Evolutionary conservation across 495 filamentous ascomycete species (phyloP), one percentile per base, ranked within the genome.

Genomic region (Daldinia vernicosa): DNA sequence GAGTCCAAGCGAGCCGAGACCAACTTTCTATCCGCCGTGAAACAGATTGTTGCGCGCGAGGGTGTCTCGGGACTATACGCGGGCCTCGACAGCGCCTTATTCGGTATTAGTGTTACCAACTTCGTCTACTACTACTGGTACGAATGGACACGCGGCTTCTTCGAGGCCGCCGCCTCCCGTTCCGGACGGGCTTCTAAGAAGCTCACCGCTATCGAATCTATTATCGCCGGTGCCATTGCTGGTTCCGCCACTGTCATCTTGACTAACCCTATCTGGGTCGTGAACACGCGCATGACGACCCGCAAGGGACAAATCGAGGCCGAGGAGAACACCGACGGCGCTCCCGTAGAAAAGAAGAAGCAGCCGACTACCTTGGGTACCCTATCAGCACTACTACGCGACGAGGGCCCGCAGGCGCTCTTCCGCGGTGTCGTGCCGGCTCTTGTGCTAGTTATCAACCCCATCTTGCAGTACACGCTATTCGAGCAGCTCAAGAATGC

Each of bases 71-170:
- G 96, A 14, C 86, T 99, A 4, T 98, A 95, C 78, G 88, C 94
- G 4, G 94, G 94, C 9, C 85, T 97, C 35, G 90, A 95, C 73
- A 94, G 91, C 24, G 95, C 95, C 8, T 85, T 99, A 4, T 98
- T 99, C 79, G 95, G 96, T 73, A 98, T 98, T 82, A 95, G 91
- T 79, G 90, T 99, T 64, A 99, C 95, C 61, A 99, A 99, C 81
- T 98, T 99, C 72, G 94, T 99, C 24, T 99, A 99, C 82, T 99
- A 99, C 81, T 99, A 99, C 82, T 99, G 95, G 92, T 99, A 98
- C 83, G 95, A 99, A 83, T 98, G 93, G 92, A 95, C 94, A 60
- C 91, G 95, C 24, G 85, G 92, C 47, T 90, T 89, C 72, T 97
- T 98, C 80, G 93, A 97, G 79, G 88, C 88, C 40, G 92, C 94